phyloP scores from a whole-genome alignment of 805 yeast species.

The Cyberlindnera euphorbiae region DNA sequence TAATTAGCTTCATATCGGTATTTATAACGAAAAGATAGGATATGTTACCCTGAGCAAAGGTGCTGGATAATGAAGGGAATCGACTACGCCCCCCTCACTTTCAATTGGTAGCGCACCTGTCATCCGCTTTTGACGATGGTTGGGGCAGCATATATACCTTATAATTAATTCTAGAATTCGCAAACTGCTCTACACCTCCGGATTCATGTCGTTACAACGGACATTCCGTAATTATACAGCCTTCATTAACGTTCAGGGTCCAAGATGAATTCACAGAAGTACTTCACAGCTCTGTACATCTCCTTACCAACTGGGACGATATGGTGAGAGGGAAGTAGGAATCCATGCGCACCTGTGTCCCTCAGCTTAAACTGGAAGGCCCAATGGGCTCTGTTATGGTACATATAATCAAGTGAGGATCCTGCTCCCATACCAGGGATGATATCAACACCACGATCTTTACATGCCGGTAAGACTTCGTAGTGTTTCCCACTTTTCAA shows the following conservation, averaged over 20 bases:
- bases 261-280: constrained; percentile 50
- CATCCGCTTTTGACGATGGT: too few relatives aligned
- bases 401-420: constrained; percentile 77
- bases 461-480: constrained; percentile 71
- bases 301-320: constrained; percentile 78
- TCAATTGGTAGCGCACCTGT: too few relatives aligned
- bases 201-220: too few relatives aligned
- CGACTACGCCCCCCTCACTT: too few relatives aligned
- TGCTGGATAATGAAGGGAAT: too few relatives aligned
- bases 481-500: constrained; percentile 58
- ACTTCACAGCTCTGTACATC: constrained; percentile 60
- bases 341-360: constrained; percentile 81
- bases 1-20: neutral
- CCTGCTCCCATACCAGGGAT: constrained; percentile 77
- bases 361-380: constrained; percentile 79
- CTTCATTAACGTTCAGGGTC: constrained; percentile 37
- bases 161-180: too few relatives aligned
- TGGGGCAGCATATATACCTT: too few relatives aligned
- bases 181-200: too few relatives aligned
- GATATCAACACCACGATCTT: constrained; percentile 70
- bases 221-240: too few relatives aligned
- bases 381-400: constrained; percentile 76
- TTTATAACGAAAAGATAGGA: too few relatives aligned
- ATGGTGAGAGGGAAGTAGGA: constrained; percentile 63
- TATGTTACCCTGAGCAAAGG: too few relatives aligned